Percentiles rank a stretch among this genome's conserved stretches.
phyloP scores from a whole-genome alignment of 805 yeast species.

The Starmerella riodocensis region DNA sequence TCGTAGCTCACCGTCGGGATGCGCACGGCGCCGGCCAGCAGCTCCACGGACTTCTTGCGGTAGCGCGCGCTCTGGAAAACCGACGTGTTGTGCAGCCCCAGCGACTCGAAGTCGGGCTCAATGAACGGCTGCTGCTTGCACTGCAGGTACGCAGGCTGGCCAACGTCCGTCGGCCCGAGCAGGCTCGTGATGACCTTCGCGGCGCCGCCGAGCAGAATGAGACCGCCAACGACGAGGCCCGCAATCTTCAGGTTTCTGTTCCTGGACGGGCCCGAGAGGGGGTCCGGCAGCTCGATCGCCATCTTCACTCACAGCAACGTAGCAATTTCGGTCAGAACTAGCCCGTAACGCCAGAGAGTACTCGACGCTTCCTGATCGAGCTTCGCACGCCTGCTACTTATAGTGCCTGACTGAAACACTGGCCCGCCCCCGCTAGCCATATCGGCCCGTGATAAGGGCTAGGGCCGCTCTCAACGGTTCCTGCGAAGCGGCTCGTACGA shows the following conservation, averaged over 20 bases:
- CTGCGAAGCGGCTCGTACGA: too few relatives aligned
- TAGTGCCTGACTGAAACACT: too few relatives aligned
- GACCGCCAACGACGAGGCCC: not conserved
- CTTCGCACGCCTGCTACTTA: too few relatives aligned
- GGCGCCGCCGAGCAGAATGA: not conserved
- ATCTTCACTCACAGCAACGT: not conserved
- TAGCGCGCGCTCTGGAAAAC: conserved; percentile 10
- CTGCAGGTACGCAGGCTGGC: not conserved
- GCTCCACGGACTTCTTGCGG: conserved; percentile 10
- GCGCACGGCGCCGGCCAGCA: conserved; percentile 39
- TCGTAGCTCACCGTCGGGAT: conserved; percentile 57
- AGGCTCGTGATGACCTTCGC: not conserved
- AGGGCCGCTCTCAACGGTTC: too few relatives aligned
- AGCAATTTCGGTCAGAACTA: too few relatives aligned
- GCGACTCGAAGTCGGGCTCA: conserved; percentile 8
- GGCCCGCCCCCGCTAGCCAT: too few relatives aligned
- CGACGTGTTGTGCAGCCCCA: conserved; percentile 6
- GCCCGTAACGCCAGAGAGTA: too few relatives aligned
- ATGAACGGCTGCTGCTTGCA: conserved; percentile 8
- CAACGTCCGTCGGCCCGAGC: not conserved
- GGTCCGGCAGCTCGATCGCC: conserved; percentile 5
- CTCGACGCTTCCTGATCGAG: too few relatives aligned
- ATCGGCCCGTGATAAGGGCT: too few relatives aligned
- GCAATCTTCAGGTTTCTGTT: not conserved
- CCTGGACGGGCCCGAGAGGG: not conserved